Percentiles rank a stretch among this genome's conserved stretches.
phyloP scores from a whole-genome alignment of 2,329 filamentous ascomycete species.

The Aspergillus ochraceoroseus region DNA sequence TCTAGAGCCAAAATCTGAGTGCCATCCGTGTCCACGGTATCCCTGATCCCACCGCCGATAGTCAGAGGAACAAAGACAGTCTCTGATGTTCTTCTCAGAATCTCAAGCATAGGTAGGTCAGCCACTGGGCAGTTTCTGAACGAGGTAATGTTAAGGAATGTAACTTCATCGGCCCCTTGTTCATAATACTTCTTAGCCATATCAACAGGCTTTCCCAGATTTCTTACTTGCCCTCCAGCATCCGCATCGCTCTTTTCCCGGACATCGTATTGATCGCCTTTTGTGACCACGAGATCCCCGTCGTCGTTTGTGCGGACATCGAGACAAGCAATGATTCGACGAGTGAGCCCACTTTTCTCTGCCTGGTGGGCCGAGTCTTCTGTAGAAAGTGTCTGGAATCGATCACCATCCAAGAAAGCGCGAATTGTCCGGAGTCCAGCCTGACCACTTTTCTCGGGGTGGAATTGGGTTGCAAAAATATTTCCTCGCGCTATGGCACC shows the following conservation, averaged over 20 bases:
- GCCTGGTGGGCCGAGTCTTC: slow-evolving; percentile 20
- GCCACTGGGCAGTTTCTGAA: slow-evolving; percentile 92
- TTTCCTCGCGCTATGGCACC: slow-evolving; percentile 83
- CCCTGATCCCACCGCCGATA: slow-evolving; percentile 89
- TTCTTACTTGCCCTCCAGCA: slow-evolving; percentile 64
- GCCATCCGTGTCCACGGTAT: slow-evolving; percentile 84
- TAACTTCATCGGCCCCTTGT: slow-evolving; percentile 93
- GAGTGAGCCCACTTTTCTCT: slow-evolving; percentile 67
- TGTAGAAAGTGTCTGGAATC: slow-evolving; percentile 51
- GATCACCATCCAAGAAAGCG: slow-evolving; percentile 75
- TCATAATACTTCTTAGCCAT: slow-evolving; percentile 93
- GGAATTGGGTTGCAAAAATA: slow-evolving; percentile 88
- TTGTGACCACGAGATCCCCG: slow-evolving; percentile 93
- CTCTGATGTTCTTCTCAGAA: slow-evolving; percentile 76
- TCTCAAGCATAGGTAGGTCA: slow-evolving; percentile 93
- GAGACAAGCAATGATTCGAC: slow-evolving; percentile 89
- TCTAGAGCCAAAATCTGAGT: slow-evolving; percentile 82
- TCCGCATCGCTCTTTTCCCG: slow-evolving; percentile 70
- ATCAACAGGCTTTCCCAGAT: slow-evolving; percentile 93
- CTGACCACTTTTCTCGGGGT: slow-evolving; percentile 92
- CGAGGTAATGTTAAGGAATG: slow-evolving; percentile 96
- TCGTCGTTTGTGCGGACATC: slow-evolving; percentile 92
- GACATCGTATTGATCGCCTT: slow-evolving; percentile 98
- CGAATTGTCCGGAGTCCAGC: slow-evolving; percentile 79
- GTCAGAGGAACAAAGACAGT: slow-evolving; percentile 95